Conservation (phyloP, 2,329 filamentous ascomycete genomes). For the Pyrenophora teres region DNA sequence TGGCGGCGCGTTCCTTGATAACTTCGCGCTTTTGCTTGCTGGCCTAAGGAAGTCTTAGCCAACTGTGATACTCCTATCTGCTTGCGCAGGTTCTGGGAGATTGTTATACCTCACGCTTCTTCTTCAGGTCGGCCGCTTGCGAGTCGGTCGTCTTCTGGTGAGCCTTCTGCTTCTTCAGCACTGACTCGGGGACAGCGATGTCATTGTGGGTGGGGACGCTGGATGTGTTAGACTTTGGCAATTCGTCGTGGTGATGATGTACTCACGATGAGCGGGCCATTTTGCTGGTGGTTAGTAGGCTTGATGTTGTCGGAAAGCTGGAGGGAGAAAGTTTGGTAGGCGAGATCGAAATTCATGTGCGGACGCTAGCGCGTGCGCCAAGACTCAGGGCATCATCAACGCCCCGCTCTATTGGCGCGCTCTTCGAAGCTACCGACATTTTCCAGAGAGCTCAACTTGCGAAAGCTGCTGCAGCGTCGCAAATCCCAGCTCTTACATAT, state of each 20-base stretch:
- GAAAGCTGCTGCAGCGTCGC: slow-evolving; percentile 22
- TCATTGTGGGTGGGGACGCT: slow-evolving; percentile 93
- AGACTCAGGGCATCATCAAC: slow-evolving; percentile 17
- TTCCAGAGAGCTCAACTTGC: slow-evolving; percentile 31
- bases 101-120: slow-evolving; percentile 87
- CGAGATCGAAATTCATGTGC: slow-evolving; percentile 31
- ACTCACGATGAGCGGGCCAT: slow-evolving; percentile 47
- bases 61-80: slow-evolving; percentile 47
- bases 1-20: slow-evolving; percentile 99
- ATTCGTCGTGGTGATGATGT: not conserved
- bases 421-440: slow-evolving; percentile 30
- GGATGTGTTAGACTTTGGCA: slow-evolving; percentile 2
- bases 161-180: slow-evolving; percentile 99
- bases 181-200: slow-evolving; percentile 97
- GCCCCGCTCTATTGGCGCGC: slow-evolving; percentile 15
- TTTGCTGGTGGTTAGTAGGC: slow-evolving; percentile 45
- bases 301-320: slow-evolving; percentile 37
- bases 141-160: slow-evolving; percentile 98
- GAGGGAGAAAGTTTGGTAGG: slow-evolving; percentile 20
- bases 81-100: slow-evolving; percentile 44
- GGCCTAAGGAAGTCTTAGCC: slow-evolving; percentile 66
- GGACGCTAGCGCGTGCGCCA: slow-evolving; percentile 32
- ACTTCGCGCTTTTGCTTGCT: slow-evolving; percentile 98
- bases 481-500: slow-evolving; percentile 5
- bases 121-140: slow-evolving; percentile 76